Base-by-base conservation (phyloP, 2,329 filamentous ascomycete genomes). In the Triangularia verruculosa region DNA sequence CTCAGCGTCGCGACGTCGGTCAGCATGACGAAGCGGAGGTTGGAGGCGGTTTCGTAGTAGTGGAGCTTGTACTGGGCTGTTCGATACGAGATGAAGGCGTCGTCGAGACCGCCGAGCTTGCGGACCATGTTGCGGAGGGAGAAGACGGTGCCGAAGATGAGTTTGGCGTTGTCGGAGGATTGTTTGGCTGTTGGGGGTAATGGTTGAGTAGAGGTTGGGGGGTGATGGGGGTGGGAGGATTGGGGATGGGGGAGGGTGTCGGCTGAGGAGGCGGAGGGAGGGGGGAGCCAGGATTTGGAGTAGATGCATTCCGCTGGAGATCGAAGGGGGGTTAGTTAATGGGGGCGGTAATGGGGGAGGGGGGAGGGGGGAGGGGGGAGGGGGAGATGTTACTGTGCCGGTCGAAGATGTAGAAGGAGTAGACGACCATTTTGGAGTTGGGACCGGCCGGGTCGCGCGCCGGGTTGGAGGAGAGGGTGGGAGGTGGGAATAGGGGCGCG, bases 381-480 rank as follows among this genome's bases (percentile, higher is more conserved):
- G 22, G 51, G 51, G 51, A 22, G 22, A 47, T 34, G 11, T 74
- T 84, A 97, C 95, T 97, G 79, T 99, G 95, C 69, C 95, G 90
- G 80, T 99, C 95, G 77, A 99, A 99, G 75, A 99, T 97, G 83
- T 97, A 97, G 80, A 99, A 97, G 65, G 93, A 93, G 80, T 96
- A 98, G 77, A 98, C 91, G 66, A 90, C 89, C 95, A 99, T 47
- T 74, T 71, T 81, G 30, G 7, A 28, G 28, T 7, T 13, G 34
- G 17, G 32, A 22, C 39, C 7, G 28, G 60, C 32, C 62, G 56
- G 57, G 58, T 53, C 55, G 57, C 61, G 61, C 61, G 57, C 64
- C 61, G 61, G 64, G 64, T 57, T 60, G 56, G 56, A 2, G 34
- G 30, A 27, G 64, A 28, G 15, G 39, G 17, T 20, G 39, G 57